phyloP scores from a whole-genome alignment of 805 yeast genomes.

The Kuraishia hungarica region DNA sequence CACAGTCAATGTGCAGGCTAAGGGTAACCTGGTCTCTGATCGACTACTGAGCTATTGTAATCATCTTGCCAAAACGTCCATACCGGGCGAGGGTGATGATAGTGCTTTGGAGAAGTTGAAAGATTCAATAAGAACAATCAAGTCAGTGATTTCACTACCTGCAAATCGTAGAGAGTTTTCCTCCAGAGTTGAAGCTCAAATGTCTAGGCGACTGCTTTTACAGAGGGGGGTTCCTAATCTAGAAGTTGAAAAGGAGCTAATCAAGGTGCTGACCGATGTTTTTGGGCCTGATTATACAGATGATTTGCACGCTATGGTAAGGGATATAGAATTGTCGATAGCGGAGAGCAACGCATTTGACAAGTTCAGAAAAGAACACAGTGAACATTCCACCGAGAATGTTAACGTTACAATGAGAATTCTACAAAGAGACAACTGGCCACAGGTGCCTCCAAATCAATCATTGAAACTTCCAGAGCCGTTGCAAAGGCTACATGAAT shows the following conservation, averaged over 20 bases:
- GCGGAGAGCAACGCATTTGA: background rate
- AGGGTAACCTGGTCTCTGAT: background rate
- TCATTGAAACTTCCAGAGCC: background rate
- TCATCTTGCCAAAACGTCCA: background rate
- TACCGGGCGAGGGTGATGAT: background rate
- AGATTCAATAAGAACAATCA: background rate
- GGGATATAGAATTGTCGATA: background rate
- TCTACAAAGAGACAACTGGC: background rate
- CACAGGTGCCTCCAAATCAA: background rate
- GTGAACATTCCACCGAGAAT: background rate
- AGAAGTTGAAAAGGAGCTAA: background rate
- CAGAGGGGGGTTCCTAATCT: background rate
- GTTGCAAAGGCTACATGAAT: background rate
- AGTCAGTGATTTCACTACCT: background rate
- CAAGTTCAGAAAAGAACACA: background rate
- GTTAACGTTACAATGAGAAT: background rate
- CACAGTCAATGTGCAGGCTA: background rate
- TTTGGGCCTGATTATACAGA: background rate
- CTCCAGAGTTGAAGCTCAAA: background rate
- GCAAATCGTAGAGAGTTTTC: background rate
- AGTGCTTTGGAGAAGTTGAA: background rate
- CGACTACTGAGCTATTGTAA: background rate
- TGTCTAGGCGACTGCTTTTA: constrained; percentile 1
- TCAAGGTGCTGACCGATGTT: background rate
- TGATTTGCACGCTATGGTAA: background rate